These are phyloP conservation scores for Micractinium conductrix DNA, from an alignment of 139 green algal genomes.

Conservation along the genomic window DNA sequence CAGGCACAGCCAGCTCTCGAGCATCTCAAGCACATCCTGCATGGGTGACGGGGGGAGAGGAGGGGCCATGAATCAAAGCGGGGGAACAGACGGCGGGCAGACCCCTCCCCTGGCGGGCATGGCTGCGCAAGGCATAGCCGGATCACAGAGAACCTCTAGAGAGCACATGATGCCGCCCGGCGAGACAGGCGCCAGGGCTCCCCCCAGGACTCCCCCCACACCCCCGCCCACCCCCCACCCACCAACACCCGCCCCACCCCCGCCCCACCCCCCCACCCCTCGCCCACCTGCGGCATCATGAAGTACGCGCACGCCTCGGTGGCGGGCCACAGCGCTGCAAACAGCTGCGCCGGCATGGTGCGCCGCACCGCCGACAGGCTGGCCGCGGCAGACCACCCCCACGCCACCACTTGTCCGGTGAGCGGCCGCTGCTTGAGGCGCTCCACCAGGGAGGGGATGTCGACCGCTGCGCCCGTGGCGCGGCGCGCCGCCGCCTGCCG, in stretches of 20 bases:
- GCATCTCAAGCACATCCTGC: conserved; percentile 38
- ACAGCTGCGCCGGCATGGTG: conserved; percentile 29
- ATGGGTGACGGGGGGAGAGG: background rate
- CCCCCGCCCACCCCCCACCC: too few relatives aligned
- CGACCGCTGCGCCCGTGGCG: background rate
- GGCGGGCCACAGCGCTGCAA: conserved; percentile 32
- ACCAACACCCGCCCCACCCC: background rate
- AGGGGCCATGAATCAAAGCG: too few relatives aligned
- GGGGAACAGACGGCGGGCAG: too few relatives aligned
- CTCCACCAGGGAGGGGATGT: background rate
- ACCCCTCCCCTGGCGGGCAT: too few relatives aligned
- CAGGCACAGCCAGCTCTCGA: conserved; percentile 33
- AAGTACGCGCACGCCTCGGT: conserved; percentile 18
- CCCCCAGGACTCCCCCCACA: too few relatives aligned
- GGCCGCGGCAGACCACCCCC: conserved; percentile 32
- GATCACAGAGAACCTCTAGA: too few relatives aligned
- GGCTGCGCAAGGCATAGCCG: too few relatives aligned
- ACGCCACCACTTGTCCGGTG: conserved; percentile 38
- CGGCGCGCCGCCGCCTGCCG: background rate
- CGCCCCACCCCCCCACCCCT: too few relatives aligned
- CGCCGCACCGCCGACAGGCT: background rate
- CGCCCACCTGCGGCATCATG: conserved; percentile 32
- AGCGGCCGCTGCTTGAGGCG: conserved; percentile 19
- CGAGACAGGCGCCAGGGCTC: too few relatives aligned
- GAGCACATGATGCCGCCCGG: too few relatives aligned